Base-by-base conservation (phyloP, 2,329 filamentous ascomycete species). In the Trichoderma koningii region DNA sequence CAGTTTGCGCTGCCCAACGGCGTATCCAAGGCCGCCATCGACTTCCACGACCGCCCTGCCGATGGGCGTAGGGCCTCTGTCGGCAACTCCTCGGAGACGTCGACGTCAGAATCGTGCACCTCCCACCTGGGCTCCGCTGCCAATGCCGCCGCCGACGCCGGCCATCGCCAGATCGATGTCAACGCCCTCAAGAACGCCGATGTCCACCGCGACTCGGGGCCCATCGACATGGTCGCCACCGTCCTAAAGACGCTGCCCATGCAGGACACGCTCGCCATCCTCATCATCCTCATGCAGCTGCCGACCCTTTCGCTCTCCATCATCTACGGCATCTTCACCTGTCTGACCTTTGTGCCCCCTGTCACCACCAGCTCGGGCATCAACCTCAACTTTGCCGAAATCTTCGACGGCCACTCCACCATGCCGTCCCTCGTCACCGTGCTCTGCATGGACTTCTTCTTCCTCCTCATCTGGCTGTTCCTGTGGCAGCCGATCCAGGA, bases 211-310 rank as follows among this genome's bases (percentile, higher is more conserved):
- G 87, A 90, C 74, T 82, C 87, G 63, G 90, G 90, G 66, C 87
- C 91, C 55, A 79, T 96, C 70, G 88, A 91, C 71, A 83, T 96
- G 69, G 89, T 90, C 68, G 86, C 91, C 70, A 97, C 93, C 63
- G 94, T 98, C 72, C 86, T 98, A 75, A 88, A 88, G 73, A 92
- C 93, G 60, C 94, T 93, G 73, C 94, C 94, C 62, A 87, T 97
- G 74, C 91, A 92, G 80, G 94, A 98, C 80, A 97, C 94, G 67
- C 92, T 97, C 78, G 93, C 94, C 75, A 97, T 98, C 73, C 87
- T 98, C 76, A 97, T 97, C 78, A 91, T 97, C 72, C 86, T 98
- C 70, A 90, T 97, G 78, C 93, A 96, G 75, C 87, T 97, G 10
- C 93, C 94, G 34, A 92, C 93, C 23, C 89, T 94, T 72, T 88